Conservation (phyloP, 441 rosid genomes). For the Hura crepitans region DNA sequence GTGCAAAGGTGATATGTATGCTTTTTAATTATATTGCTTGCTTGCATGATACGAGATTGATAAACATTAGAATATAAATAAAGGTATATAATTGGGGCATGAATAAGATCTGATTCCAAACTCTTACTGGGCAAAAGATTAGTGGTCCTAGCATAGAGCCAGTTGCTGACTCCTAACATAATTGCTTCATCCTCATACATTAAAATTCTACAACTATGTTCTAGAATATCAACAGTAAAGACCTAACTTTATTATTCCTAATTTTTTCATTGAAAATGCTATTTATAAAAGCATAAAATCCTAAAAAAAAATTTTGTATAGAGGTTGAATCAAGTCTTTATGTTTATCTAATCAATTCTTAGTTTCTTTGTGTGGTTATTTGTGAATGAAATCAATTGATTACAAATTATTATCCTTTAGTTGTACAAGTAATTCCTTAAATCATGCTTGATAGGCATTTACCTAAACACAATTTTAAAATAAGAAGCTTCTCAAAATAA, state of each 20-base stretch:
- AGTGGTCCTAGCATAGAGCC: no score
- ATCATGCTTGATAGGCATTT: slow-evolving; percentile 25
- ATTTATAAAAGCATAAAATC: slow-evolving; percentile 62
- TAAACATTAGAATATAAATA: no score
- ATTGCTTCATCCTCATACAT: no score
- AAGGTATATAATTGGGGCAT: no score
- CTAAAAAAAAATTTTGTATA: slow-evolving; percentile 84
- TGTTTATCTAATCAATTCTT: slow-evolving; percentile 71
- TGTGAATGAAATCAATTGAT: slow-evolving; percentile 53
- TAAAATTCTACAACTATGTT: no score
- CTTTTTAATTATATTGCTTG: no score
- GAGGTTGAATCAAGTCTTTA: slow-evolving; percentile 80
- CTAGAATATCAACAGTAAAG: slow-evolving; percentile 40
- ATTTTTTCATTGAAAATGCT: slow-evolving; percentile 41
- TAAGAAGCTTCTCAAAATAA: slow-evolving; percentile 60
- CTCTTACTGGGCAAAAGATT: no score
- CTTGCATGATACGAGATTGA: no score
- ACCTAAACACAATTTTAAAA: slow-evolving; percentile 26
- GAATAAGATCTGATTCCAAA: no score
- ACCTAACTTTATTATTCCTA: slow-evolving; percentile 16
- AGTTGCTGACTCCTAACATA: no score
- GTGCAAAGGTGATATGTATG: no score
- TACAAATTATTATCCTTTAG: slow-evolving; percentile 55
- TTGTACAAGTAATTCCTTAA: slow-evolving; percentile 34
- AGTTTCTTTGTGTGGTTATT: slow-evolving; percentile 40